Percentiles rank a stretch among this genome's conserved stretches.
Evolutionary conservation across 2,329 filamentous ascomycete species (phyloP).

Genomic region (Helicocarpus griseus): DNA sequence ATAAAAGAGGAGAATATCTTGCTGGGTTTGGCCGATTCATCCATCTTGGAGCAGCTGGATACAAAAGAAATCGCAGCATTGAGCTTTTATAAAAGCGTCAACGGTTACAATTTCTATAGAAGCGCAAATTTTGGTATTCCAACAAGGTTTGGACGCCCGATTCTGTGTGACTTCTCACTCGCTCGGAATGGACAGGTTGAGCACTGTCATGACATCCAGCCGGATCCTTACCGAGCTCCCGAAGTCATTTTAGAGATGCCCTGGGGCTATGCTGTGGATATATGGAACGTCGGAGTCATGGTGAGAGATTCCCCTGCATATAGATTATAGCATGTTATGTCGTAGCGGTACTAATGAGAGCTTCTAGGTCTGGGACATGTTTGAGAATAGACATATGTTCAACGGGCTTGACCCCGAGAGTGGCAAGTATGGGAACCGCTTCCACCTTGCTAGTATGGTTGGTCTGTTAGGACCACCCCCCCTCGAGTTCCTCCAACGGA

Average conservation of each 20-base stretch:
- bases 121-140: conserved; percentile 16
- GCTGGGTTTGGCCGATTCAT: conserved; percentile 13
- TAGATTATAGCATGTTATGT: neutral
- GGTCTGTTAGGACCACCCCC: conserved; percentile 36
- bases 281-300: conserved; percentile 27
- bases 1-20: conserved; percentile 14
- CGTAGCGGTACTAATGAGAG: neutral
- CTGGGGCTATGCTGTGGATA: conserved; percentile 35
- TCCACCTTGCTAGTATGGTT: conserved; percentile 39
- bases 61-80: conserved; percentile 9
- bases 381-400: conserved; percentile 38
- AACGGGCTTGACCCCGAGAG: conserved; percentile 28
- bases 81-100: neutral
- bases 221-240: conserved; percentile 10
- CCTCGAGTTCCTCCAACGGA: conserved; percentile 23
- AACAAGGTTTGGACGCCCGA: conserved; percentile 15
- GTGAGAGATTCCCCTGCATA: neutral
- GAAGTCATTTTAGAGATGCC: conserved; percentile 32
- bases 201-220: conserved; percentile 12
- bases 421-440: conserved; percentile 27
- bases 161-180: conserved; percentile 17
- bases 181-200: conserved; percentile 15
- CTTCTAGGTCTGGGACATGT: conserved; percentile 39
- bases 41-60: conserved; percentile 15
- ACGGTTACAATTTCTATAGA: conserved; percentile 15